phyloP scores from a whole-genome alignment of 2,329 filamentous ascomycete species.

The Ascochyta koolunga region DNA sequence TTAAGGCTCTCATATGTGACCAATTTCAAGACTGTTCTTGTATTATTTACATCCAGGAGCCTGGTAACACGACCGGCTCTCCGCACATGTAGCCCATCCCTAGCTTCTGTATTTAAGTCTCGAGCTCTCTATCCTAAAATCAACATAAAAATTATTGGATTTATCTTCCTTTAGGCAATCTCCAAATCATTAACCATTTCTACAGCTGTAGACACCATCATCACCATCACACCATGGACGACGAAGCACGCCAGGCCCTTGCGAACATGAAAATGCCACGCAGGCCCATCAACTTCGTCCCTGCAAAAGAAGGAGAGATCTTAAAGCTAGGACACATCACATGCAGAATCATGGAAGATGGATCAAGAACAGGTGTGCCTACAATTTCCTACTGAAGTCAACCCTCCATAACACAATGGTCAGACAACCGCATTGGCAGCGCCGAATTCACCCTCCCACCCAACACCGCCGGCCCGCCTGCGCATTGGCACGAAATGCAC shows the following conservation, averaged over 20 bases:
- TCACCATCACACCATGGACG: constrained; percentile 38
- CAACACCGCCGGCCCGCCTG: constrained; percentile 54
- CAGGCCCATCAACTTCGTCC: constrained; percentile 56
- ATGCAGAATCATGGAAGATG: constrained; percentile 60
- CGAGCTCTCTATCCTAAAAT: background rate
- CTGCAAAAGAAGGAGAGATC: constrained; percentile 56
- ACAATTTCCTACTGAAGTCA: too few species aligned
- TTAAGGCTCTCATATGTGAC: too few species aligned
- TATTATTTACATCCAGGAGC: background rate
- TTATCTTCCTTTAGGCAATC: too few species aligned
- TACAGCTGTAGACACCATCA: background rate
- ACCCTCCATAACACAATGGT: too few species aligned
- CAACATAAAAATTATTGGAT: background rate
- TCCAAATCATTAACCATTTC: too few species aligned
- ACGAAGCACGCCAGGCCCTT: constrained; percentile 43
- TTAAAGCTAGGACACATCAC: constrained; percentile 57
- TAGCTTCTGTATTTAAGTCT: constrained; percentile 9
- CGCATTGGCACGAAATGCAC: constrained; percentile 63
- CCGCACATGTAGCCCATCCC: constrained; percentile 24
- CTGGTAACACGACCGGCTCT: constrained; percentile 29
- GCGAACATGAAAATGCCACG: constrained; percentile 49
- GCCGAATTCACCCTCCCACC: constrained; percentile 58
- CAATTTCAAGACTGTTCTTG: too few species aligned
- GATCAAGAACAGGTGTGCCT: constrained; percentile 53
- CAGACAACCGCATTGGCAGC: constrained; percentile 57